Conservation (phyloP, 164 flowering plant species). For the Santalum album region DNA sequence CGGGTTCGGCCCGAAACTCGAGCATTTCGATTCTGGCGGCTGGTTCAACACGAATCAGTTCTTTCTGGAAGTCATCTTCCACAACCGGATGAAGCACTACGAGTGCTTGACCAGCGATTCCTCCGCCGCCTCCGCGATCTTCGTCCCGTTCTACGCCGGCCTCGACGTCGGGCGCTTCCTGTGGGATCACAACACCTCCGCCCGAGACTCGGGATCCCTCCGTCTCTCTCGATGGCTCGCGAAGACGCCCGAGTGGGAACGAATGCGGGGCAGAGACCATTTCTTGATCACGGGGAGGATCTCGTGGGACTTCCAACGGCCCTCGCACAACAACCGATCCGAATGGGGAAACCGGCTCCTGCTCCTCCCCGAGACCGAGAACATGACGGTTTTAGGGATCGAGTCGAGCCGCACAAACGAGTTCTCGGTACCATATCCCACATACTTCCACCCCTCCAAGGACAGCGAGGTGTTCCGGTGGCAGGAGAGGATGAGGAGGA, state of each 20-base stretch:
- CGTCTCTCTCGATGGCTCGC: constrained; percentile 41
- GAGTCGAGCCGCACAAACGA: constrained; percentile 50
- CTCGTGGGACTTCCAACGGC: constrained; percentile 61
- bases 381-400: constrained; percentile 24
- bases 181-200: constrained; percentile 25
- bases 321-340: constrained; percentile 8
- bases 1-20: constrained; percentile 27
- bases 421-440: constrained; percentile 65
- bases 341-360: constrained; percentile 33
- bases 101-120: constrained; percentile 53
- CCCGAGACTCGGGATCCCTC: constrained; percentile 31
- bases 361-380: constrained; percentile 22
- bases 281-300: constrained; percentile 66
- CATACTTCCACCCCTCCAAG: constrained; percentile 62
- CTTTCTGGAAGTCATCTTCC: constrained; percentile 25
- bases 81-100: constrained; percentile 27
- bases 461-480: constrained; percentile 48
- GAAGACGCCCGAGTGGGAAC: constrained; percentile 46
- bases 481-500: constrained; percentile 49
- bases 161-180: constrained; percentile 49
- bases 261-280: constrained; percentile 56
- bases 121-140: constrained; percentile 53
- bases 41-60: constrained; percentile 32
- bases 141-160: constrained; percentile 66
- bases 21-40: background rate